Evolutionary conservation across 331 rosid genomes (phyloP).

Genomic region (Rosa hybrid): DNA sequence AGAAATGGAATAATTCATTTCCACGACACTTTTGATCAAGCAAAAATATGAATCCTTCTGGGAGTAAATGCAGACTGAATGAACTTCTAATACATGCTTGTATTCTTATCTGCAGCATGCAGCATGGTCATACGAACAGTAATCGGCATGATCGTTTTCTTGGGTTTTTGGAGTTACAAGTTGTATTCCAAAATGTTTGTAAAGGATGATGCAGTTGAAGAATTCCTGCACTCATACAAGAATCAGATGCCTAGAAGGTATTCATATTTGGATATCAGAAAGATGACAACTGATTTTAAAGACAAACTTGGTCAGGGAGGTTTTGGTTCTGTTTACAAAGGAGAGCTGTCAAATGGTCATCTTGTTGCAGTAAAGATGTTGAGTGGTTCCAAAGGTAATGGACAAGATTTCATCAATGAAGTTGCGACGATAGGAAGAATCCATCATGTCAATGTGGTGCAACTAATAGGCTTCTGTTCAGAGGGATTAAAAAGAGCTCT

Average conservation of each 20-base stretch:
- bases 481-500: conserved; percentile 10
- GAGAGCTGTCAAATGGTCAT: conserved; percentile 2
- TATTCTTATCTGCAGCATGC: neutral
- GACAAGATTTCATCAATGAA: conserved; percentile 19
- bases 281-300: neutral
- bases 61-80: neutral
- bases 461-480: conserved; percentile 8
- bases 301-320: conserved; percentile 14
- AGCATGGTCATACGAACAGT: neutral
- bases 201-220: conserved; percentile 1
- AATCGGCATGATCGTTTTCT: neutral
- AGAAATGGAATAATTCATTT: neutral
- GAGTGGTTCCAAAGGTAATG: conserved; percentile 17
- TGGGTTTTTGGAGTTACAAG: neutral
- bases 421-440: conserved; percentile 11
- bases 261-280: conserved; percentile 2
- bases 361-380: conserved; percentile 18
- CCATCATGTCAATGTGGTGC: conserved; percentile 16
- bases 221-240: conserved; percentile 10
- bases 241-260: conserved; percentile 11
- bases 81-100: neutral
- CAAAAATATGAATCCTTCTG: neutral
- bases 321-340: conserved; percentile 19
- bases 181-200: conserved; percentile 4
- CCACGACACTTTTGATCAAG: neutral